These are phyloP conservation scores for Claviceps capensis DNA, from an alignment of 2,329 filamentous ascomycete genomes.

Conservation along the genomic window DNA sequence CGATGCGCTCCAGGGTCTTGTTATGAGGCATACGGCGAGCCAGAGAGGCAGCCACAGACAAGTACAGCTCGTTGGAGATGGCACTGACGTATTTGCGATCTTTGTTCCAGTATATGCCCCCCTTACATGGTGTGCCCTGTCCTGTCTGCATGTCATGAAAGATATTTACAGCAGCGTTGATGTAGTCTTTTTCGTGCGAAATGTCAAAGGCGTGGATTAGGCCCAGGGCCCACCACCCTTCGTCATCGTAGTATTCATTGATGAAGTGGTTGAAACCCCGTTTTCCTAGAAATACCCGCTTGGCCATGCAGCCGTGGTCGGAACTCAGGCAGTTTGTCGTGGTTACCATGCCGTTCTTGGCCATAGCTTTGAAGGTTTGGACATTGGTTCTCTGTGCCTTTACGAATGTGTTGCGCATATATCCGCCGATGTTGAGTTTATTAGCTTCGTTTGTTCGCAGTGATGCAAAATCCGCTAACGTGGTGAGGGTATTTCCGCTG, in stretches of 20 bases:
- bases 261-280: conserved; percentile 27
- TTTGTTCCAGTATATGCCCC: conserved; percentile 45
- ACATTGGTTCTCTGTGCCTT: conserved; percentile 28
- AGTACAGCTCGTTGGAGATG: conserved; percentile 44
- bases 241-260: conserved; percentile 45
- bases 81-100: conserved; percentile 36
- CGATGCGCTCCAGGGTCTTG: conserved; percentile 31
- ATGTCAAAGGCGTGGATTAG: conserved; percentile 44
- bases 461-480: conserved; percentile 39
- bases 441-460: conserved; percentile 21
- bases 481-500: conserved; percentile 51
- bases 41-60: conserved; percentile 37
- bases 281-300: conserved; percentile 19
- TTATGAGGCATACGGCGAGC: conserved; percentile 32
- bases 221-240: conserved; percentile 50
- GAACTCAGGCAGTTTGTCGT: conserved; percentile 24
- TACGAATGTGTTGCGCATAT: conserved; percentile 31
- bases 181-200: conserved; percentile 36
- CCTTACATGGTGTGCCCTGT: conserved; percentile 32
- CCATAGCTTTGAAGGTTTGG: conserved; percentile 25
- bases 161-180: conserved; percentile 36
- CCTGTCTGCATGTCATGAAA: conserved; percentile 43
- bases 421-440: conserved; percentile 23
- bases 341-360: conserved; percentile 20
- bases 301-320: conserved; percentile 16